These are phyloP conservation scores for Saccharomyces pastorianus DNA, from an alignment of 1,139 yeast genomes.

Conservation along the genomic window DNA sequence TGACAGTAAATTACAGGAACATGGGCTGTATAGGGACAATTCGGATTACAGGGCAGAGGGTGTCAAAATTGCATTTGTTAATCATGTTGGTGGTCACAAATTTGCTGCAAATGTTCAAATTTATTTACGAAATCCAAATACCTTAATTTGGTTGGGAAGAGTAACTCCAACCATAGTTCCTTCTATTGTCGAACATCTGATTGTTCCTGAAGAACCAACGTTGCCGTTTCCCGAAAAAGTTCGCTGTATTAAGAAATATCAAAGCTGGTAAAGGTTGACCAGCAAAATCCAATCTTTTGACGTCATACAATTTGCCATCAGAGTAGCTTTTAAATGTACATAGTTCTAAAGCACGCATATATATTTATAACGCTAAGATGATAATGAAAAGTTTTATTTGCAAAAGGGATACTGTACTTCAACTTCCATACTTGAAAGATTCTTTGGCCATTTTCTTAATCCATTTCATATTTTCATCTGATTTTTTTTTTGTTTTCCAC, in stretches of 20 bases:
- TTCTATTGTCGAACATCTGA: conserved; percentile 57
- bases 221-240: conserved; percentile 30
- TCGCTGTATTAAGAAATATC: conserved; percentile 29
- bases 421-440: not conserved
- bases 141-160: conserved; percentile 81
- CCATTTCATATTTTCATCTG: not conserved
- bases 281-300: not conserved
- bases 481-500: not conserved
- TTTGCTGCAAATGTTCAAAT: conserved; percentile 82
- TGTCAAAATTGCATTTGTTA: conserved; percentile 56
- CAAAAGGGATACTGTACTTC: not conserved
- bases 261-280: conserved; percentile 18
- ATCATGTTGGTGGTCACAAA: conserved; percentile 95
- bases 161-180: conserved; percentile 69
- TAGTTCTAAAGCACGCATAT: not conserved
- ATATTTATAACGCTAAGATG: not conserved
- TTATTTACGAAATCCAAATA: conserved; percentile 57
- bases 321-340: not conserved
- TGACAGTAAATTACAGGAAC: conserved; percentile 62
- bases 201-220: conserved; percentile 24
- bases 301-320: not conserved
- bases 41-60: conserved; percentile 72
- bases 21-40: conserved; percentile 61
- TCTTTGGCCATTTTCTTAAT: not conserved
- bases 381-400: not conserved